Base-by-base conservation (phyloP, 2,329 filamentous ascomycete genomes). In the Epichloe scottii region DNA sequence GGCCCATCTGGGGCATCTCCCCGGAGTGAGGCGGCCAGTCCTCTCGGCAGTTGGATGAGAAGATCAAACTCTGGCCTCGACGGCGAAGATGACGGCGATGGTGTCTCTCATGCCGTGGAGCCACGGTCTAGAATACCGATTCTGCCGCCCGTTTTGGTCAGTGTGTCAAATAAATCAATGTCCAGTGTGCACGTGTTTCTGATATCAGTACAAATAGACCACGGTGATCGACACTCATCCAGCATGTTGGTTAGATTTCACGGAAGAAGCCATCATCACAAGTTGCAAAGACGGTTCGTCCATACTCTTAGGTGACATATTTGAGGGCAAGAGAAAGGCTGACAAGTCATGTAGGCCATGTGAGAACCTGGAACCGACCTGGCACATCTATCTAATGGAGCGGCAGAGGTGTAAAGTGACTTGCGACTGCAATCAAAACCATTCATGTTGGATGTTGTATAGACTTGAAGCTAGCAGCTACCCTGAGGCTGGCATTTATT, bases 191-290 rank as follows among this genome's bases (percentile, higher is more conserved):
- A 23, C 33, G 4, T 34, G 23, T 39, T 8, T 40, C 5, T 39
- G 7, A 15, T 3, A 30, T 41, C 43, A 35, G 3, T 35, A 7
- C 30, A 23, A 38, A 53, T 12, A 90, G 73, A 88, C 85, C 46
- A 96, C 95, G 67, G 73, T 78, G 12, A 81, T 95, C 37, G 89
- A 95, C 65, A 81, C 84, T 54, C 89, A 97, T 67, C 89, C 90
- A 49, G 74, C 95, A 44, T 87, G 82, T 65, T 95, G 90, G 85
- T 69, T 98, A 39, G 87, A 84, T n/a, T 98, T 98, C 61, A 90
- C 91, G 50, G 85, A 96, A 64, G 84, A 95, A 60, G 85, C 85
- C 56, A 95, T 98, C 58, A 83, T 97, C 62, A 96, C 89, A 37
- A 89, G 88, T 58, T 96, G 89, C 70, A 86, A 89, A 63, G 87